These are phyloP conservation scores for Scedosporium apiospermum DNA, from an alignment of 2,329 filamentous ascomycete genomes.

Conservation along the genomic window DNA sequence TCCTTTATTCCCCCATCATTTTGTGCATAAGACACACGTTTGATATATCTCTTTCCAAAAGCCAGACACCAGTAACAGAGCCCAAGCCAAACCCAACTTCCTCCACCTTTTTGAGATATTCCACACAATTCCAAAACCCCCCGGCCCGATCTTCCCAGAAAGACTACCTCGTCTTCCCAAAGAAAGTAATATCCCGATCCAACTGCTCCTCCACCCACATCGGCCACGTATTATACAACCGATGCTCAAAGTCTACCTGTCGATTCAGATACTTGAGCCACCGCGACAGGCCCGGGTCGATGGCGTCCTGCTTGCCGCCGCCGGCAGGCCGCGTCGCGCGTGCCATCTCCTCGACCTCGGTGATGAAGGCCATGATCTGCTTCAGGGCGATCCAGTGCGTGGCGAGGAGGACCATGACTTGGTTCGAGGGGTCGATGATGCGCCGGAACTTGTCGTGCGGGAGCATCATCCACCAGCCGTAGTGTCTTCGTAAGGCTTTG, in stretches of 20 bases:
- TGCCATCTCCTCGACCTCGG: constrained; percentile 26
- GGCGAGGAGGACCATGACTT: constrained; percentile 36
- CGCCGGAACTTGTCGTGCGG: constrained; percentile 41
- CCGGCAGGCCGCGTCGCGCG: constrained; percentile 17
- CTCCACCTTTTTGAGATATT: too few species aligned
- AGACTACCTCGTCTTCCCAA: constrained; percentile 21
- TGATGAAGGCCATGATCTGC: constrained; percentile 43
- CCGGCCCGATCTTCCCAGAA: background rate
- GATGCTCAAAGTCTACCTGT: constrained; percentile 33
- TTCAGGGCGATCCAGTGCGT: constrained; percentile 46
- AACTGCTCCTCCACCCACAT: constrained; percentile 44
- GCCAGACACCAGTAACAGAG: too few species aligned
- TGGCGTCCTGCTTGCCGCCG: constrained; percentile 11
- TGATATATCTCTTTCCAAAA: too few species aligned
- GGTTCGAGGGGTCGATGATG: constrained; percentile 36
- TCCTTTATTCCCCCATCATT: too few species aligned
- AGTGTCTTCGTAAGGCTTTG: constrained; percentile 37
- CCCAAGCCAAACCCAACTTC: too few species aligned
- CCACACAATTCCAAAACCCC: background rate
- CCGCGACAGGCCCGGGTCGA: constrained; percentile 34
- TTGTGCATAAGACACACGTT: too few species aligned
- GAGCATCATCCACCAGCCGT: constrained; percentile 49
- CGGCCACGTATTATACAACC: constrained; percentile 41
- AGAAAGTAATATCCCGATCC: constrained; percentile 32
- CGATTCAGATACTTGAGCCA: constrained; percentile 44